A percentile compares a stretch with the other conserved stretches of the same genome.
Evolutionary conservation across 129 eudicot genomes (phyloP).

Genomic region (Chrysanthemum makinoi): DNA sequence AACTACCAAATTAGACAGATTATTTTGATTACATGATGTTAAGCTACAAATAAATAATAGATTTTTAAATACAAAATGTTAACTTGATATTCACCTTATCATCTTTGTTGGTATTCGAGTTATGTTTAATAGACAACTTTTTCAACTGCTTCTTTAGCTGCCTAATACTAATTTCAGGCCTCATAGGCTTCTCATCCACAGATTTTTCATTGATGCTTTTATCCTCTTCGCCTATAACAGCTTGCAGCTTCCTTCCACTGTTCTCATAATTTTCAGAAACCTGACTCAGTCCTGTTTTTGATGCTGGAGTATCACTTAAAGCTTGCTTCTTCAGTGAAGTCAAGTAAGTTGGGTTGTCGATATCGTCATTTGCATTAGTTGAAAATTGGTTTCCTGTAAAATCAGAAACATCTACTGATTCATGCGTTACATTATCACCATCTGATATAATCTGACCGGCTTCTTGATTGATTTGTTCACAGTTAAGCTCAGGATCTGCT

Average conservation of each 20-base stretch:
- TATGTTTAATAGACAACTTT: constrained; percentile 24
- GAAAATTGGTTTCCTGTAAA: constrained; percentile 14
- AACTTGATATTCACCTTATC: constrained; percentile 3
- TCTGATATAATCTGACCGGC: neutral
- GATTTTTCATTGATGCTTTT: constrained; percentile 9
- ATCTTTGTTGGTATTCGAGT: neutral
- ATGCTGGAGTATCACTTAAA: constrained; percentile 2
- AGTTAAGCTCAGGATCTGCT: neutral
- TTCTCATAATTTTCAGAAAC: constrained; percentile 43
- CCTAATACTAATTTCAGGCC: constrained; percentile 26
- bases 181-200: constrained; percentile 2
- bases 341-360: neutral
- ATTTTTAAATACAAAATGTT: neutral
- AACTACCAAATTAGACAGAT: neutral
- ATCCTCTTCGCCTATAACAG: constrained; percentile 15
- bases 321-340: constrained; percentile 24
- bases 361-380: neutral
- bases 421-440: neutral
- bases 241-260: constrained; percentile 18
- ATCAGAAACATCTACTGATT: constrained; percentile 11
- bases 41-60: too few relatives aligned
- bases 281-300: neutral
- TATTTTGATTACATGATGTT: too few relatives aligned
- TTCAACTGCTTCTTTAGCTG: constrained; percentile 42
- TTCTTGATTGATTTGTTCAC: constrained; percentile 8